Evolutionary conservation across 2,329 filamentous ascomycete species (phyloP), one percentile per base, ranked within the genome.

Genomic region (Diplodia corticola): DNA sequence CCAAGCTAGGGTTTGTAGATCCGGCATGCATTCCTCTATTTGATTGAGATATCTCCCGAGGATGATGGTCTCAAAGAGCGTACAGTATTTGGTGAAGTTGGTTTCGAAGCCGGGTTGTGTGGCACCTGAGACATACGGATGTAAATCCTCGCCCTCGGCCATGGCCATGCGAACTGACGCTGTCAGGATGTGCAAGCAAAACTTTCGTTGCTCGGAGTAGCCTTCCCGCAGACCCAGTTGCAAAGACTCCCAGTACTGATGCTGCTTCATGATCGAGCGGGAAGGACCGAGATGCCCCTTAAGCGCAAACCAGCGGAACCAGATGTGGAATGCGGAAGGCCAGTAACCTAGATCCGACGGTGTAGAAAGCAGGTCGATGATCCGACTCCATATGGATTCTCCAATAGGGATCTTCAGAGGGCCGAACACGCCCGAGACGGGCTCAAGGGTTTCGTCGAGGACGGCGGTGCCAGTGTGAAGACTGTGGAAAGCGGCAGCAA

Each of bases 21-120:
- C 80, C 20, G 74, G 70, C 33, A 83, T 73, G 60, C 79, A 81
- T 24, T 79, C 81, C 40, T 81, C 71, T 2, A 83, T 78, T 67
- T 84, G 82, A 66, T 83, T 83, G 49, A 80, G 69, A 67, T 84
- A 84, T 26, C 82, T 77, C 46, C 81, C 80, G 22, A 84, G 75
- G 7, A 83, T 77, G 17, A 84, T 78, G 0, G 78, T 83, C 66
- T 83, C 81, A 67, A 81, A 83, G 1, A 83, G 71, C 4, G 76
- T 78, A 49, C 78, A 79, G 64, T 78, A 83, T 35, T 77, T 77
- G 6, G 78, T 75, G 68, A 82, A 83, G 30, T 79, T 76, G 20
- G 67, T 67, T 20, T 72, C 49, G 54, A 75, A 75, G 24, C 35
- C 33, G 15, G 64, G 49, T n/a, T 44, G 48, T 9, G 57, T 48